phyloP scores from a whole-genome alignment of 352 stramenopile genomes.

The Phytophthora melonis region DNA sequence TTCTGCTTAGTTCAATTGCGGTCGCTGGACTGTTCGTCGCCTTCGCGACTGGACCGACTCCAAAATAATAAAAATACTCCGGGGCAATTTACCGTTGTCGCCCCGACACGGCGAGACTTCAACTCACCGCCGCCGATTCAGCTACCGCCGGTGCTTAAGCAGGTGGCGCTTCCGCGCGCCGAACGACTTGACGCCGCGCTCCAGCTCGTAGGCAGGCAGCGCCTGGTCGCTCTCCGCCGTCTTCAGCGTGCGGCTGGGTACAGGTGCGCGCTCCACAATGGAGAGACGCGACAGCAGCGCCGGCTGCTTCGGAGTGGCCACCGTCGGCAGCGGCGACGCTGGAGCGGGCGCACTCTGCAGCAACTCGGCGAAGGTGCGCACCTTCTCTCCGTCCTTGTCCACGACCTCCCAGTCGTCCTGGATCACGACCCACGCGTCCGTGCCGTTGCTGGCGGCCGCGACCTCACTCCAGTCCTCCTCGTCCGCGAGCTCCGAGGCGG shows the following conservation, averaged over 20 bases:
- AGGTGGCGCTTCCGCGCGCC: slow-evolving; percentile 58
- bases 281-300: slow-evolving; percentile 32
- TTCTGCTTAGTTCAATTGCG: slow-evolving; percentile 7
- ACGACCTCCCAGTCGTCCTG: slow-evolving; percentile 85
- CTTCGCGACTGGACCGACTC: not conserved
- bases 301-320: slow-evolving; percentile 1
- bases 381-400: slow-evolving; percentile 51
- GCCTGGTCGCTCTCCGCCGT: slow-evolving; percentile 27
- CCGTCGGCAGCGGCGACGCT: not conserved
- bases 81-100: slow-evolving; percentile 20
- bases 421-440: slow-evolving; percentile 61
- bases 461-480: slow-evolving; percentile 74
- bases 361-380: slow-evolving; percentile 72
- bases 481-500: slow-evolving; percentile 41
- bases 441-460: slow-evolving; percentile 29
- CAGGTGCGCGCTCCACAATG: slow-evolving; percentile 30
- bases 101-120: slow-evolving; percentile 8
- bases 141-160: slow-evolving; percentile 49
- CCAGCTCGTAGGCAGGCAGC: slow-evolving; percentile 32
- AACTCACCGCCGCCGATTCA: slow-evolving; percentile 6
- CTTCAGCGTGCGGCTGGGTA: slow-evolving; percentile 24
- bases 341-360: slow-evolving; percentile 25
- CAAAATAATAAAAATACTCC: slow-evolving; percentile 45
- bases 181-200: slow-evolving; percentile 69
- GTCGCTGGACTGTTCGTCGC: not conserved